Evolutionary conservation across 2,329 filamentous ascomycete species (phyloP).

Genomic region (Rachicladosporium sp.): DNA sequence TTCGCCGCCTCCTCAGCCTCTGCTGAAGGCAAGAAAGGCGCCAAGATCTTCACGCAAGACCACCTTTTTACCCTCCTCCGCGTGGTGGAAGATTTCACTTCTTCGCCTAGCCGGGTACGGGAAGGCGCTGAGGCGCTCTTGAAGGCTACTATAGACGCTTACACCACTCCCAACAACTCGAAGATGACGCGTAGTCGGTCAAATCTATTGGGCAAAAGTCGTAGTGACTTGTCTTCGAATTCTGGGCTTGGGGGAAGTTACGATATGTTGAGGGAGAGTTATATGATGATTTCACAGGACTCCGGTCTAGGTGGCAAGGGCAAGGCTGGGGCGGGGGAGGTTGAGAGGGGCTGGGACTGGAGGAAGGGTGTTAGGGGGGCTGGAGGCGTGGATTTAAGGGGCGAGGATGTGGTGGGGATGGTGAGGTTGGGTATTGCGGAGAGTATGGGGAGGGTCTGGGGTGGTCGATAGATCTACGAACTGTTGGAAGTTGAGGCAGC

Average conservation of each 20-base stretch:
- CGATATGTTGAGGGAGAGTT: constrained; percentile 18
- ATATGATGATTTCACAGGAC: constrained; percentile 14
- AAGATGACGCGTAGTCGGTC: constrained; percentile 3
- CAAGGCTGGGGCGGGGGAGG: constrained; percentile 14
- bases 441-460: no score
- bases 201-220: constrained; percentile 6
- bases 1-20: constrained; percentile 33
- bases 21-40: constrained; percentile 25
- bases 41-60: constrained; percentile 14
- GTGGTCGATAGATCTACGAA: no score
- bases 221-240: constrained; percentile 10
- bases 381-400: constrained; percentile 36
- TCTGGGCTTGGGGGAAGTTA: constrained; percentile 14
- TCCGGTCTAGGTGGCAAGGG: not conserved
- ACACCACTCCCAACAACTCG: constrained; percentile 6
- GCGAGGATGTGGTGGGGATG: no score
- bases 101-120: constrained; percentile 14
- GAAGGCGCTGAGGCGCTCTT: constrained; percentile 18
- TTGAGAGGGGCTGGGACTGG: constrained; percentile 56
- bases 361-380: constrained; percentile 37
- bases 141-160: constrained; percentile 12
- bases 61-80: constrained; percentile 17
- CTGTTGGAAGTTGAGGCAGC: no score
- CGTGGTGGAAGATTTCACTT: constrained; percentile 19
- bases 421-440: no score